Percentiles rank a stretch among this genome's conserved stretches.
These are phyloP conservation scores for Colletotrichum abscissum DNA, from an alignment of 2,329 filamentous ascomycete genomes.

Conservation along the genomic window DNA sequence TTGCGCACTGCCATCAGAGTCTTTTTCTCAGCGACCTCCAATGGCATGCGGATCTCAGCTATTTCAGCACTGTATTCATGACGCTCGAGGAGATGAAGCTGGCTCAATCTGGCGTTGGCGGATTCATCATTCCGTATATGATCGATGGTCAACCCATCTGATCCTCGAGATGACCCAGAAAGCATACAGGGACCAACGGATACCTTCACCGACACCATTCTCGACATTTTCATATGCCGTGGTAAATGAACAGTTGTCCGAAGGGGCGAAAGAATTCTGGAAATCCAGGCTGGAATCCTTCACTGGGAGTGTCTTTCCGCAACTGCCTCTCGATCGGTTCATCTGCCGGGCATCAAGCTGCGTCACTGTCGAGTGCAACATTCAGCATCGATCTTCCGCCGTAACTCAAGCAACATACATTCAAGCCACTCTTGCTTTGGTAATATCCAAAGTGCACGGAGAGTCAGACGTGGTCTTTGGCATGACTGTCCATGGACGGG, in stretches of 20 bases:
- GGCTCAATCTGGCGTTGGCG: conserved; percentile 5
- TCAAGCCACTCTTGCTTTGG: too few relatives aligned
- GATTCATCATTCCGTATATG: conserved; percentile 10
- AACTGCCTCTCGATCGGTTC: conserved; percentile 7
- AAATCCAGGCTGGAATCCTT: conserved; percentile 4
- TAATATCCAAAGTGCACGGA: too few relatives aligned
- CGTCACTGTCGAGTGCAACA: too few relatives aligned
- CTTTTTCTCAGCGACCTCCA: background rate
- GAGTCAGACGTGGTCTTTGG: too few relatives aligned
- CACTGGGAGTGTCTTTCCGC: background rate
- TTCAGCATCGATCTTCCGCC: too few relatives aligned
- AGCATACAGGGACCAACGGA: background rate
- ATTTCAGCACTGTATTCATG: background rate
- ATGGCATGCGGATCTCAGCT: conserved; percentile 7
- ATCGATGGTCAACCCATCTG: conserved; percentile 5
- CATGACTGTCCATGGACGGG: too few relatives aligned
- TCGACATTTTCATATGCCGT: conserved; percentile 1
- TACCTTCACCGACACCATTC: background rate
- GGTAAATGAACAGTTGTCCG: background rate
- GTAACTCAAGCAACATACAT: too few relatives aligned
- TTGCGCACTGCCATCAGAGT: background rate
- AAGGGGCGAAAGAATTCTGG: conserved; percentile 7
- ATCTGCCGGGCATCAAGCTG: background rate
- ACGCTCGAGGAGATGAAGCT: background rate
- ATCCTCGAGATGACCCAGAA: conserved; percentile 4